These are phyloP conservation scores for Chimonanthus praecox DNA, from an alignment of 164 flowering plant species.

Conservation along the genomic window DNA sequence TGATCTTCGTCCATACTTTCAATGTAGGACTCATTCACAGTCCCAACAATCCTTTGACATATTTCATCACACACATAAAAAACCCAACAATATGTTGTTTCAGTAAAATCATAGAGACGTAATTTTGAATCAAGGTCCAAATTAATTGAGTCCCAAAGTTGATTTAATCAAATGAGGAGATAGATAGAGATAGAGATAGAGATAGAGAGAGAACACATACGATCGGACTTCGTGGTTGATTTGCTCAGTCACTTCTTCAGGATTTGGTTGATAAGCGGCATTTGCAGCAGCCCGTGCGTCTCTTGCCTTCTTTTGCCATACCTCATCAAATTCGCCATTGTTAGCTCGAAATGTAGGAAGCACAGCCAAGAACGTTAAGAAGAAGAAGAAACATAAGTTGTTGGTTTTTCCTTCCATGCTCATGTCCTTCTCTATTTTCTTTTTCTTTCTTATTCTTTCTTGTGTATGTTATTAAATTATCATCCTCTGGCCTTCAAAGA, in stretches of 20 bases:
- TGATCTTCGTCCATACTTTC: no score
- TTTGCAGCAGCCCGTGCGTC: conserved; percentile 26
- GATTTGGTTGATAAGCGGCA: conserved; percentile 37
- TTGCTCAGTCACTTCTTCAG: conserved; percentile 36
- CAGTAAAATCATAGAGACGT: no score
- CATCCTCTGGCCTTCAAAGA: no score
- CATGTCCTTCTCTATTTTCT: no score
- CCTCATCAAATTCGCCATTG: conserved; percentile 35
- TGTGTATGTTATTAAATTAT: no score
- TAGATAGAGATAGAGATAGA: background rate
- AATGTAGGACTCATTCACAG: no score
- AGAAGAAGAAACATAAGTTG: no score
- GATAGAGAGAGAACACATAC: conserved; percentile 19
- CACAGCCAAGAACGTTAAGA: no score
- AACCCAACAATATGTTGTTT: no score
- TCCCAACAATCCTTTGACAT: background rate
- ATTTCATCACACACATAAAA: background rate
- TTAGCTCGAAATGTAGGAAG: background rate
- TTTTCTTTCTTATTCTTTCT: no score
- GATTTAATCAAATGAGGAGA: background rate
- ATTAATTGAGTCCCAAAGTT: background rate
- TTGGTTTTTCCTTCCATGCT: no score
- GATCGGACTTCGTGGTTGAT: conserved; percentile 32
- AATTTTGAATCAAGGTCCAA: background rate
- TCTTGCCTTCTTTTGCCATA: conserved; percentile 38